phyloP scores from a whole-genome alignment of 2,329 filamentous ascomycete genomes.

The Cryoendolithus antarcticus region DNA sequence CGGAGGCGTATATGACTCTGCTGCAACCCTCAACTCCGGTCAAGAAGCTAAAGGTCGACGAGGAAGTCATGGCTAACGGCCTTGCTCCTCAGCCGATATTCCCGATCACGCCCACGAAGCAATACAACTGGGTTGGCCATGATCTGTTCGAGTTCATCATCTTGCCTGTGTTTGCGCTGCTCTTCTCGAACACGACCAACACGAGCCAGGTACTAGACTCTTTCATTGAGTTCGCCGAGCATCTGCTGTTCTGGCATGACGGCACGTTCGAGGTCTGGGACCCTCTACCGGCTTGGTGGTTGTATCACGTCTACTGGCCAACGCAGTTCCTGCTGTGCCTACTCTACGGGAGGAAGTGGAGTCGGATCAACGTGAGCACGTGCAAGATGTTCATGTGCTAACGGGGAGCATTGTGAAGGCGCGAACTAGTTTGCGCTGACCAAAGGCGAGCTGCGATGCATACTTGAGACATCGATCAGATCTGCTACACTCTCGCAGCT shows the following conservation, averaged over 20 bases:
- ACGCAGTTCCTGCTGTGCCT: slow-evolving; percentile 37
- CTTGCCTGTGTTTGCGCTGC: slow-evolving; percentile 32
- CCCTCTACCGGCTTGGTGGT: slow-evolving; percentile 38
- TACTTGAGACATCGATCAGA: too few species aligned
- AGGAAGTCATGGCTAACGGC: slow-evolving; percentile 10
- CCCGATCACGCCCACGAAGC: slow-evolving; percentile 11
- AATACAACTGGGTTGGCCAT: slow-evolving; percentile 54
- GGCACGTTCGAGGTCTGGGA: slow-evolving; percentile 38
- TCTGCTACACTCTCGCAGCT: too few species aligned
- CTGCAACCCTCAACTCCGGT: slow-evolving; percentile 23
- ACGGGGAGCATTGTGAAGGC: neutral
- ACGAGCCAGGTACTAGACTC: slow-evolving; percentile 13
- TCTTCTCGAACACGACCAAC: slow-evolving; percentile 14
- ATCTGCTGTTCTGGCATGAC: slow-evolving; percentile 37
- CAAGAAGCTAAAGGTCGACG: neutral
- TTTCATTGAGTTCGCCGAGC: slow-evolving; percentile 25
- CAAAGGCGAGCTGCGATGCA: too few species aligned
- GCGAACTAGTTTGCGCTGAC: too few species aligned
- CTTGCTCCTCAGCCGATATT: slow-evolving; percentile 13
- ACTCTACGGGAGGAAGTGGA: slow-evolving; percentile 43
- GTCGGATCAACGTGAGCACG: slow-evolving; percentile 55
- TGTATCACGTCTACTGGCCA: slow-evolving; percentile 44
- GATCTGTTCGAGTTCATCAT: slow-evolving; percentile 46
- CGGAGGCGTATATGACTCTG: slow-evolving; percentile 40
- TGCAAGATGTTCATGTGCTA: slow-evolving; percentile 42